Evolutionary conservation across 2,329 filamentous ascomycete species (phyloP).

Genomic region (Cladobotryum protrusum): DNA sequence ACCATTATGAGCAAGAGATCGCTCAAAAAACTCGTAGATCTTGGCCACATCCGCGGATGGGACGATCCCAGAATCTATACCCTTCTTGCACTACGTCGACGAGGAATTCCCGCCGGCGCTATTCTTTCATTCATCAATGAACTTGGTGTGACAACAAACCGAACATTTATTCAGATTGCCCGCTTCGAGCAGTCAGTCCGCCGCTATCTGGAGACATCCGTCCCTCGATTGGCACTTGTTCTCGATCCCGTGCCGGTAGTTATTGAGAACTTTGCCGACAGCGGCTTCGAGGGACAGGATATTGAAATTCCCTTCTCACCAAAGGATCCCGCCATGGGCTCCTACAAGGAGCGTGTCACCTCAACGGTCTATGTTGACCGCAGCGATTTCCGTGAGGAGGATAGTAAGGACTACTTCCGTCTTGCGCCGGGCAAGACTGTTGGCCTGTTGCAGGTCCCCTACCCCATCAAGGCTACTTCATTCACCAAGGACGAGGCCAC

Average conservation of each 20-base stretch:
- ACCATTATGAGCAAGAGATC: constrained; percentile 85
- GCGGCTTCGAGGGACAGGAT: constrained; percentile 47
- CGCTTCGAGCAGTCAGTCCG: constrained; percentile 84
- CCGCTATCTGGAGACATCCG: constrained; percentile 78
- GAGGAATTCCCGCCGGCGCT: constrained; percentile 81
- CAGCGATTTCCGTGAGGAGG: constrained; percentile 69
- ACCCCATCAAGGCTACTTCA: constrained; percentile 62
- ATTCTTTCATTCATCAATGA: constrained; percentile 88
- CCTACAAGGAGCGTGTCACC: constrained; percentile 58
- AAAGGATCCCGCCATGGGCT: constrained; percentile 65
- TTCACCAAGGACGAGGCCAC: constrained; percentile 61
- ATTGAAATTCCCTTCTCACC: constrained; percentile 74
- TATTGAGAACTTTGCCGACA: constrained; percentile 57
- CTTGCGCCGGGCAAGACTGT: constrained; percentile 71
- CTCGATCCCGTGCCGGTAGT: constrained; percentile 78
- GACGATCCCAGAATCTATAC: constrained; percentile 89
- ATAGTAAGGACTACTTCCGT: constrained; percentile 72
- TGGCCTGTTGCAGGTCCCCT: constrained; percentile 65
- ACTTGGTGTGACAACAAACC: constrained; percentile 79
- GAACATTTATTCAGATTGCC: constrained; percentile 69
- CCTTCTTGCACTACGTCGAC: constrained; percentile 72
- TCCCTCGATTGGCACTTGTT: constrained; percentile 83
- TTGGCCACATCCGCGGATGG: constrained; percentile 77
- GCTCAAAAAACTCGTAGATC: constrained; percentile 71
- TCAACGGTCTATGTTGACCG: constrained; percentile 45